Base-by-base conservation (phyloP, 192 early-diverging fungal species). In the Geranomyces michiganensis region DNA sequence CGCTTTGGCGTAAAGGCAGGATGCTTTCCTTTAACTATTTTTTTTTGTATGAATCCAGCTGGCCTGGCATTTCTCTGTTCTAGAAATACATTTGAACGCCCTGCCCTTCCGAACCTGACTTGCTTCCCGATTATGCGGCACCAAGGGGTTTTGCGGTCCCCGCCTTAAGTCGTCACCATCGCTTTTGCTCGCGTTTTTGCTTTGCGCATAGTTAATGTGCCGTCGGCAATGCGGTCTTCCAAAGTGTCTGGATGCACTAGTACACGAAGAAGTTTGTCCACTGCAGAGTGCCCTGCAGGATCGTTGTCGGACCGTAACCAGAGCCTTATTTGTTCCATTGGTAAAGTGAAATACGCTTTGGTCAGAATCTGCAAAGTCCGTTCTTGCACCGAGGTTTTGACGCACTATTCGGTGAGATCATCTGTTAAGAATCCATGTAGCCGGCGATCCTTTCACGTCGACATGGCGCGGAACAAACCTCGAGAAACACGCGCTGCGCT, bases 271-370 rank as follows among this genome's bases (percentile, higher is more conserved):
- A 70, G 47, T 0, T 55, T 36, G 30, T 26, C 68, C 26, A 41
- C 3, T 65, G 33, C 22, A 19, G 22, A 33, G 6, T 19, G 31
- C 62, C 26, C 27, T 26, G 5, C 58, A 30, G 24, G 2, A 29
- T 33, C 58, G 31, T 15, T 15, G 51, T 17, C 15, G 4, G n/a
- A 17, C 7, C 19, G n/a, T 53, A 32, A 9, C 47, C 64, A 41
- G 8, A 30, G 49, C 48, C 0, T 27, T 24, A 22, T 62, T 32
- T 72, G 73, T 1, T 21, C 21, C 43, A 19, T 44, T 6, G 75
- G 70, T 26, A 60, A 45, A 10, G 70, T 77, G 64, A 58, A 72
- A 30, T 77, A 77, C 33, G 70, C 68, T 45, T 60, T 72, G 36
- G 14, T 24, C 36, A 77, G 47, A 32, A 77, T 67, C 2, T 29